Conservation (phyloP, 169 alveolate genomes). For the Miamiensis avidus region DNA sequence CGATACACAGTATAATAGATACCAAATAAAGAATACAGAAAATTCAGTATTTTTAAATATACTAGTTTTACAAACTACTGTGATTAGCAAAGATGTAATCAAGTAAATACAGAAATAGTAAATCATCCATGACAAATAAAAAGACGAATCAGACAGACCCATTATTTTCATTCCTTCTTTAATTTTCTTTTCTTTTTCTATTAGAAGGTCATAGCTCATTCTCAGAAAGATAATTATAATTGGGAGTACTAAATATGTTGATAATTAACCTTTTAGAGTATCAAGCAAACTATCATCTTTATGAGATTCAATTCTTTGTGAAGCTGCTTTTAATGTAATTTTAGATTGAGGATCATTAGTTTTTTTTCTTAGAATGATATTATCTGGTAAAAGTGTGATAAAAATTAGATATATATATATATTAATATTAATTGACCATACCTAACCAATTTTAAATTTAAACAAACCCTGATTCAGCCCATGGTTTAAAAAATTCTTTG, state of each 20-base stretch:
- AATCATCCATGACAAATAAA: slow-evolving; percentile 75
- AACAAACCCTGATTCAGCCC: too few species aligned
- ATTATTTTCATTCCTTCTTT: slow-evolving; percentile 86
- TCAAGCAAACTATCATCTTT: neutral
- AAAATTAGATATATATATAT: too few species aligned
- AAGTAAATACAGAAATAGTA: slow-evolving; percentile 59
- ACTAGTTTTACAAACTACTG: slow-evolving; percentile 5
- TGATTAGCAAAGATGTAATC: slow-evolving; percentile 29
- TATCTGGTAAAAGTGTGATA: neutral
- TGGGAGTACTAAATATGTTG: slow-evolving; percentile 27
- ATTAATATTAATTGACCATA: neutral
- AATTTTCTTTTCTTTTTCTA: slow-evolving; percentile 79
- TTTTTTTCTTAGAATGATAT: neutral
- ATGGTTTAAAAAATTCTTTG: too few species aligned
- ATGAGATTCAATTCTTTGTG: neutral
- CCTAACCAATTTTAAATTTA: too few species aligned
- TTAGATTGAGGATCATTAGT: neutral
- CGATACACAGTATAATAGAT: slow-evolving; percentile 11
- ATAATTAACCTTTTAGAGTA: neutral
- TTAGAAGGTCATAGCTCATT: slow-evolving; percentile 52
- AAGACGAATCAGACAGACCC: slow-evolving; percentile 81
- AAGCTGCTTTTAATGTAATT: neutral
- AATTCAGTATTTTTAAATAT: slow-evolving; percentile 21
- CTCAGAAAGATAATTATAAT: slow-evolving; percentile 33
- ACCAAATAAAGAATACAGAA: slow-evolving; percentile 20